Conservation (phyloP, 2,329 filamentous ascomycete genomes). For the Apiospora sp. region DNA sequence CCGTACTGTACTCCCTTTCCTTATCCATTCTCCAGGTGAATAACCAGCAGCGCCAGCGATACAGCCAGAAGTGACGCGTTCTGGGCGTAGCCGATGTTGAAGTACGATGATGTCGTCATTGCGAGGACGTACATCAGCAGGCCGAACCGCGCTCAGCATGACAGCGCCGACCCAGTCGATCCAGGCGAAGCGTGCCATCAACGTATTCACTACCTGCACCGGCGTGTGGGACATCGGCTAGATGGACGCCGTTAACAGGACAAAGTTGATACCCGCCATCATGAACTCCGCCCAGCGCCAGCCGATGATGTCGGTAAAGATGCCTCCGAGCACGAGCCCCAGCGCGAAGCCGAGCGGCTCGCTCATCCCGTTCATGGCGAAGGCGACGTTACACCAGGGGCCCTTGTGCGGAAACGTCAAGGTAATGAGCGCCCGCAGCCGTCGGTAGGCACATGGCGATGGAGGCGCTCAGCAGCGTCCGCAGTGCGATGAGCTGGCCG, state of each 20-base stretch:
- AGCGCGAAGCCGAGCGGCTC: conserved; percentile 56
- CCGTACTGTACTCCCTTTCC: too few relatives aligned
- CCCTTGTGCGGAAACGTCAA: conserved; percentile 46
- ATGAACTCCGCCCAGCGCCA: conserved; percentile 57
- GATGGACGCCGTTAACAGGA: conserved; percentile 45
- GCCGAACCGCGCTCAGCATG: background rate
- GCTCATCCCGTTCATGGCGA: conserved; percentile 54
- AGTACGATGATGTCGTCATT: conserved; percentile 48
- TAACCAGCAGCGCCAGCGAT: conserved; percentile 49
- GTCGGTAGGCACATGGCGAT: conserved; percentile 50
- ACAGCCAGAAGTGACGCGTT: conserved; percentile 49
- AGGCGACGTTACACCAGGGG: conserved; percentile 49
- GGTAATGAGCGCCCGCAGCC: conserved; percentile 47
- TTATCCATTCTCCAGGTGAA: too few relatives aligned
- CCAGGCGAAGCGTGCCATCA: conserved; percentile 39
- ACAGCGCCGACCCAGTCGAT: conserved; percentile 59
- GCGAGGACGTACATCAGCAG: conserved; percentile 55
- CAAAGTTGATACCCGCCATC: conserved; percentile 47
- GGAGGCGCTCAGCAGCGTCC: conserved; percentile 45
- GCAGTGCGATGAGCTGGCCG: conserved; percentile 47
- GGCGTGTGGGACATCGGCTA: conserved; percentile 44
- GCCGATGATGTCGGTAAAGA: conserved; percentile 55
- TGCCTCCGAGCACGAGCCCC: conserved; percentile 57
- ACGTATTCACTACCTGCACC: conserved; percentile 33
- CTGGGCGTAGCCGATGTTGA: conserved; percentile 47